Percentiles rank a stretch among this genome's conserved stretches.
Evolutionary conservation across 108 stramenopile species (phyloP).

Genomic region (Discostella stelligeroides): DNA sequence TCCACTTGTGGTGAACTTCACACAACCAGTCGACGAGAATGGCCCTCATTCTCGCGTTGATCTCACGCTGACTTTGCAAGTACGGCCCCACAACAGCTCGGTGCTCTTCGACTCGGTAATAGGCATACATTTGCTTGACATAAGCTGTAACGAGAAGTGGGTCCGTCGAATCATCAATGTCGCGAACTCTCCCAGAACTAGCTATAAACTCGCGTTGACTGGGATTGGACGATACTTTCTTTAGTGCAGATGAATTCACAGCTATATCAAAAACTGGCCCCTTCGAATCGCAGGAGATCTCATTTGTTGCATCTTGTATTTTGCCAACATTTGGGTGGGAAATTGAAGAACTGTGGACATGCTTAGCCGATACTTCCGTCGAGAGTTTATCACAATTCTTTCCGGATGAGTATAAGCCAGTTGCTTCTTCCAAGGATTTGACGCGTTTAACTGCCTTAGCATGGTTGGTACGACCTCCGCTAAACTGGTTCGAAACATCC

Average conservation of each 20-base stretch:
- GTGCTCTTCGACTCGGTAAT: slow-evolving; percentile 71
- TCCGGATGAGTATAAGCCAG: neutral
- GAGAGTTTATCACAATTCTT: neutral
- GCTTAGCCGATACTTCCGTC: neutral
- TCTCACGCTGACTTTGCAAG: slow-evolving; percentile 73
- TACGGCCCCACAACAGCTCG: slow-evolving; percentile 54
- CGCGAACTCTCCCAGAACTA: slow-evolving; percentile 32
- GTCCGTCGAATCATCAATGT: slow-evolving; percentile 86
- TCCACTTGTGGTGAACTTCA: slow-evolving; percentile 91
- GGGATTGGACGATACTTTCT: slow-evolving; percentile 3
- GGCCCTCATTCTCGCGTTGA: slow-evolving; percentile 84
- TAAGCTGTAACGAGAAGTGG: slow-evolving; percentile 80
- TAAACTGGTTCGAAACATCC: slow-evolving; percentile 11
- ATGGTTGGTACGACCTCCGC: neutral
- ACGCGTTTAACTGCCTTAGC: slow-evolving; percentile 5
- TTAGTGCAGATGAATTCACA: neutral
- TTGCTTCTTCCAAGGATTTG: neutral
- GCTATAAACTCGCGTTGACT: neutral
- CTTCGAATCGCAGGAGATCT: too few relatives aligned
- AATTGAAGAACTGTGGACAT: neutral
- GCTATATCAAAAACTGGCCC: too few relatives aligned
- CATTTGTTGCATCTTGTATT: neutral
- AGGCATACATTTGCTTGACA: slow-evolving; percentile 83
- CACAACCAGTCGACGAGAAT: slow-evolving; percentile 95
- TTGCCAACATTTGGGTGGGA: neutral